Percentiles rank a stretch among this genome's conserved stretches.
phyloP scores from a whole-genome alignment of 2,329 filamentous ascomycete genomes.

The Samsoniella hepiali region DNA sequence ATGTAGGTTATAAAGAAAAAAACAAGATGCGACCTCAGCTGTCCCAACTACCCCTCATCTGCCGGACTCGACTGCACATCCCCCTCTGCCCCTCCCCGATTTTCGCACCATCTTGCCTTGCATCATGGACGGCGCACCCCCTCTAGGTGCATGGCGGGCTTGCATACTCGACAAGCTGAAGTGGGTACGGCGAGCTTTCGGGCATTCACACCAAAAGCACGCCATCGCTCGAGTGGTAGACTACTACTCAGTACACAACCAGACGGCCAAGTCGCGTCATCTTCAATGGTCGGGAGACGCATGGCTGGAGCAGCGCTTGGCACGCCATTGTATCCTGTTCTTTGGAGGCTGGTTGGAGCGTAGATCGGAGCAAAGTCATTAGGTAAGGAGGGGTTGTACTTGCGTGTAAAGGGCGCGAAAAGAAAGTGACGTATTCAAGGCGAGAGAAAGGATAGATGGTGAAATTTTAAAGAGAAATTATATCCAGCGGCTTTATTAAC shows the following conservation, averaged over 20 bases:
- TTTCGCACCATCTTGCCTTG: background rate
- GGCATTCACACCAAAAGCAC: conserved; percentile 13
- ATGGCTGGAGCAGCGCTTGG: too few species aligned
- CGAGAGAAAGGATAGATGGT: background rate
- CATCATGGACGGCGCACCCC: background rate
- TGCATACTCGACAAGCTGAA: background rate
- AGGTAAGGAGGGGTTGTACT: background rate
- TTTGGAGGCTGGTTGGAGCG: background rate
- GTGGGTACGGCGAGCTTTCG: conserved; percentile 2
- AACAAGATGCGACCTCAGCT: background rate
- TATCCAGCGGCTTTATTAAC: too few species aligned
- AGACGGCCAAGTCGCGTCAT: conserved; percentile 8
- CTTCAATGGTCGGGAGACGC: background rate
- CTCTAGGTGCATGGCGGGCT: background rate
- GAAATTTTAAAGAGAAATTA: too few species aligned
- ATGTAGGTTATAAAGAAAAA: background rate
- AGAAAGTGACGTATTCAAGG: background rate
- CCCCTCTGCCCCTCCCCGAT: conserved; percentile 13
- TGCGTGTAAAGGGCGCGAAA: background rate
- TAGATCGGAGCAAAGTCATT: background rate
- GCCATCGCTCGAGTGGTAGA: conserved; percentile 20
- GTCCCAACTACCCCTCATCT: conserved; percentile 13
- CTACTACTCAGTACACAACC: conserved; percentile 8
- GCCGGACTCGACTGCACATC: conserved; percentile 1
- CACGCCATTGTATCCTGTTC: background rate